Conservation (phyloP, 148 eudicot genomes). For the Polygonum maritimum region DNA sequence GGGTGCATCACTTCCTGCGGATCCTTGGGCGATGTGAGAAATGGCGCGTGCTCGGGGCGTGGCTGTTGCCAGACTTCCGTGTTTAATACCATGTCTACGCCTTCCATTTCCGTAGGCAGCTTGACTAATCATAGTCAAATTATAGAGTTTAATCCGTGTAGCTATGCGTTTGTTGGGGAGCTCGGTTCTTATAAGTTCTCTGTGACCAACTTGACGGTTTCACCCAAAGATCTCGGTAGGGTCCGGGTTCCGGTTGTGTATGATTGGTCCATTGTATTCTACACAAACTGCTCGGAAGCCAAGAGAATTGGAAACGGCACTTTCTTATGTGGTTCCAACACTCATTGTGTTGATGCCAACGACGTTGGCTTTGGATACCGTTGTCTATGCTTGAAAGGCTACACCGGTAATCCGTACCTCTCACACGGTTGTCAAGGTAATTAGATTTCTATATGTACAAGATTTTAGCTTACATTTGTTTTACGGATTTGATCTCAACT, state of each 20-base stretch:
- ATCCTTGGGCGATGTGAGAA: neutral
- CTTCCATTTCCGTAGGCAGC: neutral
- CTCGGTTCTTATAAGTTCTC: neutral
- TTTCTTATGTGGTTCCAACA: neutral
- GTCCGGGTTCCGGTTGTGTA: neutral
- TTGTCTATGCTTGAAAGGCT: neutral
- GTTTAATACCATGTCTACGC: neutral
- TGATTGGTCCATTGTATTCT: neutral
- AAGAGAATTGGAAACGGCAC: neutral
- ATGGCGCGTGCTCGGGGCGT: neutral
- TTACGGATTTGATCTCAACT: too few species aligned
- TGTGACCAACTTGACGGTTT: neutral
- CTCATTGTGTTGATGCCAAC: neutral
- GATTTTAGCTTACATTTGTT: too few species aligned
- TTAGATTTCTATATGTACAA: neutral
- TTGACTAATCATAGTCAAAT: neutral
- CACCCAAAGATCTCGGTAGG: neutral
- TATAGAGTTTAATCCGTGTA: neutral
- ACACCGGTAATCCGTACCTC: neutral
- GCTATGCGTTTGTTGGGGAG: neutral
- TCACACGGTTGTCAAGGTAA: constrained; percentile 1
- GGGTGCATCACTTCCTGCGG: neutral
- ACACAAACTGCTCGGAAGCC: neutral
- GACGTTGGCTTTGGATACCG: neutral
- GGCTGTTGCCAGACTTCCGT: neutral